Evolutionary conservation across 148 eudicot genomes (phyloP), one percentile per base, ranked within the genome.

Genomic region (Rhododendron mucronatum): DNA sequence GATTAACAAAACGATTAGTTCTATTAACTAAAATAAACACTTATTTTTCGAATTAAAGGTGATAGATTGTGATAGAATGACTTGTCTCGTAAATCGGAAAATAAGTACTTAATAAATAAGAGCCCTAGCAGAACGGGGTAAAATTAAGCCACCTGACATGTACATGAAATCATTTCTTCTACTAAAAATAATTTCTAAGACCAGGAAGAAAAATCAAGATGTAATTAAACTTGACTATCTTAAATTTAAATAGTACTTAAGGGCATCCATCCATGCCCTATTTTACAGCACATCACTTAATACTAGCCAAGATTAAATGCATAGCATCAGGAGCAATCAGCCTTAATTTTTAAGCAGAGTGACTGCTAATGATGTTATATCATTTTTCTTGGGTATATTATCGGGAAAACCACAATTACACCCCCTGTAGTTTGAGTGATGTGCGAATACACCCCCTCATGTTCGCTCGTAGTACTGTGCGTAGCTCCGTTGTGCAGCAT

Each of bases 291-390:
- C 39, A 30, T 30, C 76, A 41, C 53, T 41, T 23, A 44, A 26
- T 6, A 18, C 53, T 84, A 4, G 84, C 78, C 82, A 86, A 87
- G 90, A 80, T 74, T 30, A 71, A 71, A 71, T 88, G 89, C 85
- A 94, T 93, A 94, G 91, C 96, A 95, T 95, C 97, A 95, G 90
- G 92, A 93, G 96, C 98, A 95, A 91, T 94, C 98, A 94, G 90
- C 92, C 98, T 96, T 96, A 47, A 61, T 44, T 26, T 84, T 89
- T 84, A 81, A 89, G 94, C 94, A 94, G 95, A 92, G 85, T 96
- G 96, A 90, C 93, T 94, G 98, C 94, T 94, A 89, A 92, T 94
- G 98, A 96, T 96, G 94, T 88, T 96, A 96, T 96, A 84, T 88
- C 91, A 86, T 88, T 89, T 89, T 77, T 67, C 74, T 26, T 26